Evolutionary conservation across 2,329 filamentous ascomycete genomes (phyloP).

Genomic region (Teratosphaeria pseudoeucalypti): DNA sequence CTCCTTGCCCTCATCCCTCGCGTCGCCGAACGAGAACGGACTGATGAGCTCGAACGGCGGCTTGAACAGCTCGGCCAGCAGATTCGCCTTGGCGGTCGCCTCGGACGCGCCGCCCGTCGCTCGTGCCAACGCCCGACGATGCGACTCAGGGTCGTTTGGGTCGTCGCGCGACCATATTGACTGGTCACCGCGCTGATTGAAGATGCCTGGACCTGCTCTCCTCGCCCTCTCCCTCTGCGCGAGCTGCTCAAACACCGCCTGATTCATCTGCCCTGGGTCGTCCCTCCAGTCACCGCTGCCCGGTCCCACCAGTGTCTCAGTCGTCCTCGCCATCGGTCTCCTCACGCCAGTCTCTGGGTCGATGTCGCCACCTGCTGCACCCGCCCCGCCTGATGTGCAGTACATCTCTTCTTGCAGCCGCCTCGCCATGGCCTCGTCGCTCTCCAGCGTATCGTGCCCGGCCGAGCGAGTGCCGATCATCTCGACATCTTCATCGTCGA

Average conservation of each 20-base stretch:
- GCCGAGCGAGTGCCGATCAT: slow-evolving; percentile 15
- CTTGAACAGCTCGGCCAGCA: slow-evolving; percentile 82
- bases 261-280: slow-evolving; percentile 46
- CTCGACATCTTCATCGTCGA: slow-evolving; percentile 28
- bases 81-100: slow-evolving; percentile 57
- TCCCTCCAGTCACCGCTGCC: slow-evolving; percentile 42
- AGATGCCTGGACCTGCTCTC: slow-evolving; percentile 43
- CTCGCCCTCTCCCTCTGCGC: slow-evolving; percentile 30
- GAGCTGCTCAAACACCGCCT: slow-evolving; percentile 56
- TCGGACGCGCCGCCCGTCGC: slow-evolving; percentile 58
- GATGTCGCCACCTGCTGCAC: slow-evolving; percentile 25
- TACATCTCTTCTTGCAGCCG: slow-evolving; percentile 89
- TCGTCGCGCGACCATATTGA: slow-evolving; percentile 49
- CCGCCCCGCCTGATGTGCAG: slow-evolving; percentile 34
- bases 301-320: slow-evolving; percentile 80
- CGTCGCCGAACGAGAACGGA: slow-evolving; percentile 66
- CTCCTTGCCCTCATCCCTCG: slow-evolving; percentile 74
- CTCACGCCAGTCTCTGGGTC: slow-evolving; percentile 54
- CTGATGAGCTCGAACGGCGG: slow-evolving; percentile 88
- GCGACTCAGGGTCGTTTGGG: slow-evolving; percentile 38
- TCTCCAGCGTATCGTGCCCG: slow-evolving; percentile 44
- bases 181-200: slow-evolving; percentile 51
- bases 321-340: slow-evolving; percentile 82
- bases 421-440: slow-evolving; percentile 88
- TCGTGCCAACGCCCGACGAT: slow-evolving; percentile 45